A percentile compares a stretch with the other conserved stretches of the same genome.
Conservation (phyloP, 352 stramenopile genomes). For the Phytophthora litchii region DNA sequence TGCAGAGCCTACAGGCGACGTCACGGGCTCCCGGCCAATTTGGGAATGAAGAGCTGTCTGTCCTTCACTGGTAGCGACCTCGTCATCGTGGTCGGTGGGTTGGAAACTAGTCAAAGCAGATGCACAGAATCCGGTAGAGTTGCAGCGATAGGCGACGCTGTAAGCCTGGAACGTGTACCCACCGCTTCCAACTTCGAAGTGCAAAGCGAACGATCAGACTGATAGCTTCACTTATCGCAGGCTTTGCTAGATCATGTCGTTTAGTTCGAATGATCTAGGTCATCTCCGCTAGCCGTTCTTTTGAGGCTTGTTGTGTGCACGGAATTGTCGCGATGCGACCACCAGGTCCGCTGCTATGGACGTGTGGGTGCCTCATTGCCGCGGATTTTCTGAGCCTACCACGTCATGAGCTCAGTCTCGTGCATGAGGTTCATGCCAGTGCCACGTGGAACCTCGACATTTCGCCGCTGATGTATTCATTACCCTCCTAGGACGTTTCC, state of each 20-base stretch:
- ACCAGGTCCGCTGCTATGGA: background rate
- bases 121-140: constrained; percentile 7
- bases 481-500: background rate
- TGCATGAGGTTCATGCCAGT: constrained; percentile 5
- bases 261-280: background rate
- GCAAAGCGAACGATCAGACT: background rate
- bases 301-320: background rate
- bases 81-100: constrained; percentile 20
- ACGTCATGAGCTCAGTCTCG: constrained; percentile 28
- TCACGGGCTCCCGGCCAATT: constrained; percentile 15
- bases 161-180: constrained; percentile 14
- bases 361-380: constrained; percentile 3
- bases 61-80: background rate
- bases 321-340: background rate
- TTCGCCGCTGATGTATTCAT: background rate
- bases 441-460: constrained; percentile 3
- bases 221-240: background rate
- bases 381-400: constrained; percentile 24
- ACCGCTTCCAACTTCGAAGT: background rate
- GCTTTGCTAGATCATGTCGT: background rate
- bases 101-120: constrained; percentile 7
- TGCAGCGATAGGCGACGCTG: constrained; percentile 5
- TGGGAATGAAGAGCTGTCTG: constrained; percentile 16
- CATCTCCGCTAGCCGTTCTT: background rate
- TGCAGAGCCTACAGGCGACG: constrained; percentile 17